These are phyloP conservation scores for Septoria petroselini DNA, from an alignment of 2,329 filamentous ascomycete genomes.

Conservation along the genomic window DNA sequence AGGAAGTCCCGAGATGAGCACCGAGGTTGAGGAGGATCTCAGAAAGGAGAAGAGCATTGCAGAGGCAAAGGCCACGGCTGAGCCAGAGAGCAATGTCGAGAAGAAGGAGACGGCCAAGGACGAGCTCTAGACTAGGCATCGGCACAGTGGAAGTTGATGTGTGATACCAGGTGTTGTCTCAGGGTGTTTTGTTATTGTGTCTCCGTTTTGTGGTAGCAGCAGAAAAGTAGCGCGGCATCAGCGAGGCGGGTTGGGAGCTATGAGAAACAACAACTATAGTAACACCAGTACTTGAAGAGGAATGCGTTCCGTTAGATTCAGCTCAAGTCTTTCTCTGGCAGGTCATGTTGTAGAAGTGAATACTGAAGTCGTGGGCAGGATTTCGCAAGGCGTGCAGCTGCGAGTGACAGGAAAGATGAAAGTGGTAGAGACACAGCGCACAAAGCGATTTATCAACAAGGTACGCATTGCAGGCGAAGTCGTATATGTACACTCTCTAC, in stretches of 20 bases:
- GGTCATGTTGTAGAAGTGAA: no score
- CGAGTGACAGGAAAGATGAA: no score
- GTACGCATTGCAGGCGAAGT: neutral
- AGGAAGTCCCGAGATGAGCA: conserved; percentile 39
- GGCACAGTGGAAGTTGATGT: conserved; percentile 1
- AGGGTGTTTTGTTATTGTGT: neutral
- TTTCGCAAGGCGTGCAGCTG: no score
- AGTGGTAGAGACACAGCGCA: no score
- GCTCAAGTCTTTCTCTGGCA: no score
- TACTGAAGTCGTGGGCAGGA: no score
- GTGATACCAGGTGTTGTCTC: neutral
- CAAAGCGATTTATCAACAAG: no score
- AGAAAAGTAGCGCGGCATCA: no score
- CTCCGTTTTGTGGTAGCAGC: neutral
- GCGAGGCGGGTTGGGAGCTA: no score
- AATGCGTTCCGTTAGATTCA: no score
- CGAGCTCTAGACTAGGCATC: conserved; percentile 22
- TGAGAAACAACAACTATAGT: no score
- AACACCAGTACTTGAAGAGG: no score
- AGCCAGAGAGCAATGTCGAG: conserved; percentile 26
- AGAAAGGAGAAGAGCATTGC: conserved; percentile 47
- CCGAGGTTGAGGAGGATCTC: conserved; percentile 42
- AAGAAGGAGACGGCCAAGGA: conserved; percentile 26
- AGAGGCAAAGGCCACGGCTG: conserved; percentile 29
- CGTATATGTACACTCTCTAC: neutral